Evolutionary conservation across 1,139 yeast genomes (phyloP), one percentile per base, ranked within the genome.

Genomic region (Saccharomycopsis hybrid): DNA sequence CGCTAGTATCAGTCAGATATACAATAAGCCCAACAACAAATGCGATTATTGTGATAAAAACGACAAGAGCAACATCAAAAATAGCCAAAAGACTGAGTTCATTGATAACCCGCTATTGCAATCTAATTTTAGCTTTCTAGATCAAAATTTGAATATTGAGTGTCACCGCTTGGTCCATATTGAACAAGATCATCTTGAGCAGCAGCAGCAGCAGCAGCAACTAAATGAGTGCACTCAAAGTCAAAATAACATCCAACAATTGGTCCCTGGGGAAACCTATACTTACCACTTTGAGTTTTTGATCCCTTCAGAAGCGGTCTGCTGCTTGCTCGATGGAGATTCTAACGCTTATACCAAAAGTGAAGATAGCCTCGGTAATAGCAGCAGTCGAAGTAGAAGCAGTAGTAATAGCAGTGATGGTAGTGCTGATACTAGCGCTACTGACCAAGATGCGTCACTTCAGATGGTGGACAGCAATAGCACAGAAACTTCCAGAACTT

Each of bases 91-190:
- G 8, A 11, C 7, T 36, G 13, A 5, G 3, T 25, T 30, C n/a
- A 37, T 45, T 24, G 46, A 41, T 7, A 45, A 46, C 25, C 49
- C 49, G 1, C 25, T 46, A 1, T 29, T 49, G 9, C 49, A 49
- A 35, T 28, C 35, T 5, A n/a, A 25, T 11, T 32, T 28, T 4
- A 42, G 38, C 30, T 37, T 49, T 28, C 33, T 49, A n/a, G 49
- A 49, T n/a, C 13, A 40, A 27, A 46, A 49, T 28, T 36, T 49
- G 44, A 49, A 46, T 24, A 43, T 46, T 18, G 52, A 49, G 25
- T 45, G 49, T 32, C 52, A 49, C 29, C 13, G 28, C 7, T 33
- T 49, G n/a, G 50, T 47, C 3, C 30, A 42, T 2, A n/a, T 25
- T 3, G 28, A 18, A 7, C 46, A 36, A 11, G 24, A 27, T 13